Evolutionary conservation across 768 basidiomycete species (phyloP).

Genomic region (Russula vinacea): DNA sequence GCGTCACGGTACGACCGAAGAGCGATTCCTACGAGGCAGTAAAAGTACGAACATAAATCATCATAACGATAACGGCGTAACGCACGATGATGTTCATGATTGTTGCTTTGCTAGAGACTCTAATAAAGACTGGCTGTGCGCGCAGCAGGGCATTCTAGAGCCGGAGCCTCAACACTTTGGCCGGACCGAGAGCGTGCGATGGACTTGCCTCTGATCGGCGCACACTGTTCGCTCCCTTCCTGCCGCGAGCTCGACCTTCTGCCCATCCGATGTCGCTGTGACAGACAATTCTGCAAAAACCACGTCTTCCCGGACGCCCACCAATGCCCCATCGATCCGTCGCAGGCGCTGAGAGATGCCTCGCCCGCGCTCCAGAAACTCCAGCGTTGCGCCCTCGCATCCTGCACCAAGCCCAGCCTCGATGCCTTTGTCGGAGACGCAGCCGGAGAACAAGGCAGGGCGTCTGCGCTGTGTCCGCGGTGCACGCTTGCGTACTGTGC

Average conservation of each 20-base stretch:
- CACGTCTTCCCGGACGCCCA: constrained; percentile 65
- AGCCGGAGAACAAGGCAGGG: constrained; percentile 32
- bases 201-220: constrained; percentile 55
- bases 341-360: constrained; percentile 10
- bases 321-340: constrained; percentile 42
- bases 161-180: no score
- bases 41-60: no score
- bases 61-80: constrained; percentile 22
- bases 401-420: constrained; percentile 57
- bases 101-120: not conserved
- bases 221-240: constrained; percentile 56
- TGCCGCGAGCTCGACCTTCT: constrained; percentile 72
- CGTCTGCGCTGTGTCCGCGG: constrained; percentile 45
- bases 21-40: constrained; percentile 69
- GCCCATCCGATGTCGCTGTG: constrained; percentile 68
- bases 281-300: constrained; percentile 55
- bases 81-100: constrained; percentile 80
- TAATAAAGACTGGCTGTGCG: not conserved
- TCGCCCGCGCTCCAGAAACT: constrained; percentile 35
- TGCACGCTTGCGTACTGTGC: constrained; percentile 64
- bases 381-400: constrained; percentile 48
- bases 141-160: no score
- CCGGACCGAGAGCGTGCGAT: constrained; percentile 30
- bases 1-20: constrained; percentile 91
- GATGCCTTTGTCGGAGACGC: constrained; percentile 39